Conservation (phyloP, 305 asterid species). For the Fraxinus nigra region DNA sequence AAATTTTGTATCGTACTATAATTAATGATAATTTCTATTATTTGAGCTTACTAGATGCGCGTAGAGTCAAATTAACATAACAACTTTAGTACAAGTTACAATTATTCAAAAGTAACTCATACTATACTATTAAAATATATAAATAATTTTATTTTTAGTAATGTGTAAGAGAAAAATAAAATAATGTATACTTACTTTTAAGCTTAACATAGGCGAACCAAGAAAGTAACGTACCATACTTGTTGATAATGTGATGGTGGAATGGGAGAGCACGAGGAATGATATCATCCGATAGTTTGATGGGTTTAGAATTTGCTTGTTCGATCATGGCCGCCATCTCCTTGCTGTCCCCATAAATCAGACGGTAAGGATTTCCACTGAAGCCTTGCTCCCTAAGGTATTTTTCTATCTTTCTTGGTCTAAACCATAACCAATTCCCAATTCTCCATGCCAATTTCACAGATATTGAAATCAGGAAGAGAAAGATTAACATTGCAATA, state of each 20-base stretch:
- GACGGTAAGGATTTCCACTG: conserved; percentile 43
- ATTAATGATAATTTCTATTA: not conserved
- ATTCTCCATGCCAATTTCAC: conserved; percentile 34
- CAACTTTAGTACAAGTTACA: not conserved
- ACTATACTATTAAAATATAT: not conserved
- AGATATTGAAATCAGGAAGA: conserved; percentile 1
- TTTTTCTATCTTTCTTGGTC: conserved; percentile 43
- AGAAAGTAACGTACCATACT: conserved; percentile 40
- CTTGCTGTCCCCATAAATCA: conserved; percentile 47
- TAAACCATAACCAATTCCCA: conserved; percentile 46
- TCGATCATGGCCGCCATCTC: conserved; percentile 45
- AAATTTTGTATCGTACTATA: no score
- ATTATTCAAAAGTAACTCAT: not conserved
- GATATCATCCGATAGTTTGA: conserved; percentile 44
- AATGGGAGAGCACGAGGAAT: conserved; percentile 44
- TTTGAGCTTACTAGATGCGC: no score
- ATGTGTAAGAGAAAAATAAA: no score
- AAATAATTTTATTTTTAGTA: not conserved
- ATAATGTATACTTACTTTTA: not conserved
- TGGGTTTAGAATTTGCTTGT: conserved; percentile 41
- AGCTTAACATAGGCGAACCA: not conserved
- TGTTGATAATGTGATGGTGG: conserved; percentile 35
- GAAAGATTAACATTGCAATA: not conserved
- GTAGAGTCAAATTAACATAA: no score
- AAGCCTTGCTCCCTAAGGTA: conserved; percentile 46